Conservation (phyloP, 768 basidiomycete species). For the Strobilomyces echinocephalus region DNA sequence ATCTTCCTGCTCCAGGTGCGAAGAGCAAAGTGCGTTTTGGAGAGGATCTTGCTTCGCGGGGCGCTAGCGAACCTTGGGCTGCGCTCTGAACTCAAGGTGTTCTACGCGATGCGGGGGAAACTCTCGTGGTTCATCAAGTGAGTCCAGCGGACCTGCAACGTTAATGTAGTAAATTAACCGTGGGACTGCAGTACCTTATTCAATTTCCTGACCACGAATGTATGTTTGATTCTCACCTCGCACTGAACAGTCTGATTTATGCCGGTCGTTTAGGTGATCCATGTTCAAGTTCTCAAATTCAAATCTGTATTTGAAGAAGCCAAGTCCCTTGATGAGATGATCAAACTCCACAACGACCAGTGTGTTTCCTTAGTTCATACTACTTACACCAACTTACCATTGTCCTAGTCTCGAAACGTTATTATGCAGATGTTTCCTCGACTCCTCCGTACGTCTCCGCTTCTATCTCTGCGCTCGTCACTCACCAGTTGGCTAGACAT, state of each 20-base stretch:
- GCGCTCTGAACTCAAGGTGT: conserved; percentile 54
- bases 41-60: conserved; percentile 64
- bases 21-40: conserved; percentile 66
- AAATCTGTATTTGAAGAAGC: conserved; percentile 50
- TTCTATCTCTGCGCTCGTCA: neutral
- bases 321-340: conserved; percentile 72
- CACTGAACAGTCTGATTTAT: neutral
- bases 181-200: conserved; percentile 48
- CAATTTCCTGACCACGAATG: conserved; percentile 71
- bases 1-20: conserved; percentile 69
- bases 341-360: conserved; percentile 65
- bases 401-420: conserved; percentile 53
- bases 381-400: neutral
- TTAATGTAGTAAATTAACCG: neutral
- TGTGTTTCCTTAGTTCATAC: conserved; percentile 32
- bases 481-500: conserved; percentile 41
- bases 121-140: conserved; percentile 85
- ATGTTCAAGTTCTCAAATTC: conserved; percentile 56
- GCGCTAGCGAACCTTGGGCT: conserved; percentile 32
- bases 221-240: conserved; percentile 29
- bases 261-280: conserved; percentile 51
- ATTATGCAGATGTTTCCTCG: conserved; percentile 58
- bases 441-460: conserved; percentile 44
- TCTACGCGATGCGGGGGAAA: conserved; percentile 73
- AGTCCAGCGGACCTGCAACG: conserved; percentile 25